phyloP scores from a whole-genome alignment of 306 rosid species.

The Pterocarpus macrocarpus region DNA sequence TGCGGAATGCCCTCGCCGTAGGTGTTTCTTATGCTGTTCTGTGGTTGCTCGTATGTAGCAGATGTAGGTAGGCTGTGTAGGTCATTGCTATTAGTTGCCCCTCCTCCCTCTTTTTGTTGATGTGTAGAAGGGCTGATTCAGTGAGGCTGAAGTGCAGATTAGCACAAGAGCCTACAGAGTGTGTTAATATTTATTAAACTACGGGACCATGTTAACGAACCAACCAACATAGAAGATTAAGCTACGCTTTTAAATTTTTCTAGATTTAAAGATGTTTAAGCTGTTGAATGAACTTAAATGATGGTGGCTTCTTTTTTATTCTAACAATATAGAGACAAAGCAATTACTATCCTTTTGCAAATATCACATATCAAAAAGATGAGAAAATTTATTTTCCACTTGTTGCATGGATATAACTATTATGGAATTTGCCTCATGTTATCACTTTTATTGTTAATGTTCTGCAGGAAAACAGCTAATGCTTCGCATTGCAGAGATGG shows the following conservation, averaged over 20 bases:
- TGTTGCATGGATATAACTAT: neutral
- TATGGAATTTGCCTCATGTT: neutral
- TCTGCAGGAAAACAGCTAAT: constrained; percentile 81
- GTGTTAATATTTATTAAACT: constrained; percentile 10
- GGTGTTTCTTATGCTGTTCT: neutral
- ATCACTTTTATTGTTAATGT: constrained; percentile 8
- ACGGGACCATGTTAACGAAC: neutral
- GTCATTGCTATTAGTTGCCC: neutral
- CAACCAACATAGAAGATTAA: neutral
- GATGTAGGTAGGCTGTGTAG: neutral
- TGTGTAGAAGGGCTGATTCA: neutral
- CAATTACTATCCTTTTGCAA: neutral
- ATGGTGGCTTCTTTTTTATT: neutral
- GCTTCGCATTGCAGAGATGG: constrained; percentile 79
- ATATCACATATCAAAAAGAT: neutral
- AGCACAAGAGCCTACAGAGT: neutral
- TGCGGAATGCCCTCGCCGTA: neutral
- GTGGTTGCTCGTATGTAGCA: neutral
- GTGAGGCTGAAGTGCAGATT: constrained; percentile 23
- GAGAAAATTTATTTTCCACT: neutral
- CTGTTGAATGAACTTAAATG: constrained; percentile 16
- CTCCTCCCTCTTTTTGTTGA: neutral
- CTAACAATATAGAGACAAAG: neutral
- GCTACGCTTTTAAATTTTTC: neutral
- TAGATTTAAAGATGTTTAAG: neutral